Base-by-base conservation (phyloP, 192 early-diverging fungal species). In the Linnemannia elongata region DNA sequence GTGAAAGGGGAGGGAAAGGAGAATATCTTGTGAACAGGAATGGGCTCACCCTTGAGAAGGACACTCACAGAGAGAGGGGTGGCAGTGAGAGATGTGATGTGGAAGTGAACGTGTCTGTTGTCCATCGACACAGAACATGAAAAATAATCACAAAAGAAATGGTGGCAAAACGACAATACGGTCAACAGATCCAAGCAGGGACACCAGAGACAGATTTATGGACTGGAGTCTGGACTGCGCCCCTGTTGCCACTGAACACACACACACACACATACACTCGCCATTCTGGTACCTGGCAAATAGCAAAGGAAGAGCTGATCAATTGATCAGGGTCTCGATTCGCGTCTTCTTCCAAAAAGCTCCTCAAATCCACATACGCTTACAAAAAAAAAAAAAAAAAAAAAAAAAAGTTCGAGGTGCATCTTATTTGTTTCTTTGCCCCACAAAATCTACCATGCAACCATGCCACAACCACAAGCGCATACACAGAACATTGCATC, bases 371-470 rank as follows among this genome's bases (percentile, higher is more conserved):
- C 60, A 33, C 60, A 66, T 22, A 52, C 49, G 47, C 15, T 30
- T 30, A 27, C 57, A 63, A n/a, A n/a, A n/a, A n/a, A n/a, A n/a
- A n/a, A n/a, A n/a, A n/a, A n/a, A n/a, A n/a, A n/a, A 55, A 3
- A 55, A 55, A 6, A 55, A 60, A 27, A 39, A 7, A 60, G 30
- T 52, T 52, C 49, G 20, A 66, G 60, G 10, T 33, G 60, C 60
- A 33, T 24, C 55, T 66, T 33, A 1, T 66, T 66, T 63, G 6
- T 10, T 13, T 66, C 12, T 30, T n/a, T 66, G 60, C 60, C 60
- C 60, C 60, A 66, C 60, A 66, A 66, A 66, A 66, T 66, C 60
- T 33, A 12, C 60, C 10, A 66, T 66, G 60, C 60, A 60, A 66
- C 60, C 60, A 66, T 66, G 60, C 10, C 60, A 66, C 60, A 33